Evolutionary conservation across 768 basidiomycete species (phyloP), one percentile per base, ranked within the genome.

Genomic region (Infundibulicybe gibba): DNA sequence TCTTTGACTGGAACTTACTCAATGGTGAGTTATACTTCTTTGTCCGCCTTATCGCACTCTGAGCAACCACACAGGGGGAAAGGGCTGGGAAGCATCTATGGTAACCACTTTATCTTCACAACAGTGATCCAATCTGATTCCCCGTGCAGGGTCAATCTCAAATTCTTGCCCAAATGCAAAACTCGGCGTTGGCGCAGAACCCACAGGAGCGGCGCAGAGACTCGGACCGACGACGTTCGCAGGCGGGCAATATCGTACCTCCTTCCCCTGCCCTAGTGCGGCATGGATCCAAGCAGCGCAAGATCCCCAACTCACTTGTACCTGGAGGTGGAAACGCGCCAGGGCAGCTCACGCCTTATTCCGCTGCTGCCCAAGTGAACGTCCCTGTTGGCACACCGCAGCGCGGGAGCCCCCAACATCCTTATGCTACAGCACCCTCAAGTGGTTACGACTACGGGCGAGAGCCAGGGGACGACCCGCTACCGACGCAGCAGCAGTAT

Each of bases 1-100:
- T 93, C 30, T 98, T 90, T 66, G 97, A 99, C 65, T 99, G 97
- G 97, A 97, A 95, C 71, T 54, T 86, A 49, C 68, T 97, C 43
- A 94, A 98, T 59, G 84, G 87, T 87, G 53, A 48, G 74, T 14
- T 42, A 14, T 39, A 43, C 30, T 32, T 41, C 19, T 32, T 15
- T 5, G 21, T 14, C 19, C 17, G 15, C 41, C 17, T 6, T 40
- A 25, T 32, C 44, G 41, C 56, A 32, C 16, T 35, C 46, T 52
- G 32, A 50, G 41, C 10, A 19, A 10, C 33, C 32, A 30, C 44
- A 42, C 57, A 90, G 87, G 84, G 55, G 94, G 94, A 40, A 89
- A 89, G 69, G 95, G 95, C 44, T 98, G 94, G 94, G 94, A 97
- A 68, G 79, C 78, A 40, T 83, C 85, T 33, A 66, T 80, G 64